phyloP scores from a whole-genome alignment of 2,329 filamentous ascomycete genomes.

The Fragosphaeria purpurea region DNA sequence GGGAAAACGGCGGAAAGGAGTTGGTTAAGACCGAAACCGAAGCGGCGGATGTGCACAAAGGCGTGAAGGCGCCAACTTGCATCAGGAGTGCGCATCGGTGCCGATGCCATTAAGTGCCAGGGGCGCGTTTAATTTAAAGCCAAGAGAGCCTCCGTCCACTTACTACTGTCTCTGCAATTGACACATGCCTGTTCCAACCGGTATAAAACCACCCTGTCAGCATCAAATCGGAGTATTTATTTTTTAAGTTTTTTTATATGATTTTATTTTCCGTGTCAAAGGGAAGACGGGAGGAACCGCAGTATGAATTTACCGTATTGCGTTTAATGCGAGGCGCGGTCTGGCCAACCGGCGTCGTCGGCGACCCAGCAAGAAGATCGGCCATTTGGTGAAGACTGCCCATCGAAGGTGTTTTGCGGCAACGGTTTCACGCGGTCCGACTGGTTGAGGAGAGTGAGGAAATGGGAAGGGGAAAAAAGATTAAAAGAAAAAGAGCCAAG shows the following conservation, averaged over 20 bases:
- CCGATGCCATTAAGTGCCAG: conserved; percentile 7
- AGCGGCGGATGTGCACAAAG: not conserved
- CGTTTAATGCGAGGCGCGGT: conserved; percentile 14
- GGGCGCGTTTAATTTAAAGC: not conserved
- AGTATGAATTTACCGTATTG: conserved; percentile 12
- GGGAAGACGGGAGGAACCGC: not conserved
- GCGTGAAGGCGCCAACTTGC: not conserved
- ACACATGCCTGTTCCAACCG: conserved; percentile 12
- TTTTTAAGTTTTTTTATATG: not conserved
- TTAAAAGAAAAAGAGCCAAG: not conserved
- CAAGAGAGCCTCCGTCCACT: not conserved
- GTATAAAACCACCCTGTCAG: not conserved
- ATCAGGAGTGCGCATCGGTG: conserved; percentile 8
- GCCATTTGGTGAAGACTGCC: conserved; percentile 7
- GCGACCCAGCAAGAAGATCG: conserved; percentile 6
- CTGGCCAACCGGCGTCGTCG: conserved; percentile 5
- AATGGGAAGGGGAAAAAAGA: not conserved
- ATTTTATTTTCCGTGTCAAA: not conserved
- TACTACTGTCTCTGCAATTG: conserved; percentile 18
- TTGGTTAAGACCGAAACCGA: conserved; percentile 1
- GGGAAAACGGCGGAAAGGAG: not conserved
- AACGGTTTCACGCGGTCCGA: too few relatives aligned
- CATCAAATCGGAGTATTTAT: not conserved
- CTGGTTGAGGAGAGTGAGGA: too few relatives aligned
- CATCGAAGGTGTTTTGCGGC: too few relatives aligned